Conservation (phyloP, 768 basidiomycete species). For the Pleurotus pulmonarius region DNA sequence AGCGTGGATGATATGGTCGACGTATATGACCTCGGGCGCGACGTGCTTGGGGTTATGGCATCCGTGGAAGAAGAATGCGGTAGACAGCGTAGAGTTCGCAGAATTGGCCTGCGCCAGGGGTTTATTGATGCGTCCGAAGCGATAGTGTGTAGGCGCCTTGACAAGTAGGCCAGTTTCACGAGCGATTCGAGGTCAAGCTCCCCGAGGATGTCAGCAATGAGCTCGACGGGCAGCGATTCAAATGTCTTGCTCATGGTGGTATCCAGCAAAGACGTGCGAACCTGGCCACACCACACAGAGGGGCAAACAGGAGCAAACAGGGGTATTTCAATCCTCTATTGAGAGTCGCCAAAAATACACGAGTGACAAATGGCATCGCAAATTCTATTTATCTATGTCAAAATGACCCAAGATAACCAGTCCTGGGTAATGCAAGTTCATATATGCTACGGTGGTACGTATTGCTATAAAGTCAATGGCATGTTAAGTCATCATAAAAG, state of each 20-base stretch:
- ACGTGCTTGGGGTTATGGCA: neutral
- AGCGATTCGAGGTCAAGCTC: constrained; percentile 66
- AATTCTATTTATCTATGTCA: no score
- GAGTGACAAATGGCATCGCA: no score
- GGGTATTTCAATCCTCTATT: no score
- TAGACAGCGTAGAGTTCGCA: constrained; percentile 43
- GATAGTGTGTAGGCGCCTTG: constrained; percentile 52
- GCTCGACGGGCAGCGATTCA: constrained; percentile 69
- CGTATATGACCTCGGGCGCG: no score
- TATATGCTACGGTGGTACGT: no score
- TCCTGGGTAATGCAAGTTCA: no score
- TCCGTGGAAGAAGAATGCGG: neutral
- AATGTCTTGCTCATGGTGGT: constrained; percentile 19
- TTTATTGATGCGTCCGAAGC: constrained; percentile 64
- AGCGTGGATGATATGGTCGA: constrained; percentile 10
- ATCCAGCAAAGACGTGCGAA: neutral
- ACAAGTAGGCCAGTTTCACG: constrained; percentile 55
- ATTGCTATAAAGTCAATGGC: no score
- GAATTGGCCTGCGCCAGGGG: constrained; percentile 73
- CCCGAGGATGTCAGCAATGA: constrained; percentile 67
- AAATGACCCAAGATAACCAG: no score
- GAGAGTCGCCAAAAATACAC: no score
- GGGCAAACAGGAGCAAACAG: neutral
- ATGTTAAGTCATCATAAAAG: no score
- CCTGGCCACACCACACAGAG: neutral